Percentiles rank a stretch among this genome's conserved stretches.
phyloP scores from a whole-genome alignment of 1,284 basidiomycete genomes.

The Trametes hirsuta region DNA sequence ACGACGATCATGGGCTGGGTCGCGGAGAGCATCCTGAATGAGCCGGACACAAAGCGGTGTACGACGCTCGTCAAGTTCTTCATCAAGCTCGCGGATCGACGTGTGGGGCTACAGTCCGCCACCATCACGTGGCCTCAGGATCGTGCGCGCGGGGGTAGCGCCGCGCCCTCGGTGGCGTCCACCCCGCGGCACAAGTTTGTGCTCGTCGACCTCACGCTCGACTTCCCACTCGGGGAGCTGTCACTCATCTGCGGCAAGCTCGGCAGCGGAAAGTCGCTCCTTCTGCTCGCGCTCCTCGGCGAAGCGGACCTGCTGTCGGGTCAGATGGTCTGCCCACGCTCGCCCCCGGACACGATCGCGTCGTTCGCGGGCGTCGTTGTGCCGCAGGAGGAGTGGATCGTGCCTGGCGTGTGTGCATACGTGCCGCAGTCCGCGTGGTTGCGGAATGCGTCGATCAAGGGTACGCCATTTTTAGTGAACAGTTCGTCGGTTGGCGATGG shows the following conservation, averaged over 20 bases:
- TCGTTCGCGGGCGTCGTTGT: constrained; percentile 47
- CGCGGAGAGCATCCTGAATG: constrained; percentile 88
- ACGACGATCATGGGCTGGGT: constrained; percentile 97
- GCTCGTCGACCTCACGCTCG: constrained; percentile 77
- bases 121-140: constrained; percentile 91
- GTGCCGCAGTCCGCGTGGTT: constrained; percentile 92
- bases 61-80: constrained; percentile 90
- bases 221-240: constrained; percentile 79
- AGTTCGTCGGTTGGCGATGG: neutral
- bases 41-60: constrained; percentile 89
- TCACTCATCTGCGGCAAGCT: constrained; percentile 84
- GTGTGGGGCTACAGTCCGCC: constrained; percentile 78
- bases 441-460: constrained; percentile 90
- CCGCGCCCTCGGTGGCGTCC: constrained; percentile 58
- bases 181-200: constrained; percentile 83
- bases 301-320: constrained; percentile 88
- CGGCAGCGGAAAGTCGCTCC: constrained; percentile 83
- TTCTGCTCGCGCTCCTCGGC: constrained; percentile 85
- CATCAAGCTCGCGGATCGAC: constrained; percentile 93
- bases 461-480: constrained; percentile 36
- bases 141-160: constrained; percentile 49
- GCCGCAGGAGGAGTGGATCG: constrained; percentile 71
- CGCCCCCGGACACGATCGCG: constrained; percentile 79
- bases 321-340: constrained; percentile 80
- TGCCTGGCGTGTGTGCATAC: constrained; percentile 84